Evolutionary conservation across 2,329 filamentous ascomycete genomes (phyloP).

Genomic region (Blastomyces percursus): DNA sequence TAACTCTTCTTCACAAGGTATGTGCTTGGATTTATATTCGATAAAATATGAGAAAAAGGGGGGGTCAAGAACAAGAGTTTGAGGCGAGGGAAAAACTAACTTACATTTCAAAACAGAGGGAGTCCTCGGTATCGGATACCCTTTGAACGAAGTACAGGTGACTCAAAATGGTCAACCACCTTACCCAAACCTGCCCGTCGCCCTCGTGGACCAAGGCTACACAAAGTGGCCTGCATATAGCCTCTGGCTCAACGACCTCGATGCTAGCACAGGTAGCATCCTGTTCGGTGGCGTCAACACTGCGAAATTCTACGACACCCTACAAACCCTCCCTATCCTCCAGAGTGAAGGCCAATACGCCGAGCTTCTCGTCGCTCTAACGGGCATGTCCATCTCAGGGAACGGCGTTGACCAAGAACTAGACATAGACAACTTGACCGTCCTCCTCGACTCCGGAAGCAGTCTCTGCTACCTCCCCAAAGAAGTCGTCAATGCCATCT

Average conservation of each 20-base stretch:
- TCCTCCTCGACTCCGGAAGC: slow-evolving; percentile 61
- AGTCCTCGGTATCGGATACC: slow-evolving; percentile 78
- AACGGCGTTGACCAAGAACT: slow-evolving; percentile 15
- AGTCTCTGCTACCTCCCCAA: slow-evolving; percentile 58
- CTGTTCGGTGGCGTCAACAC: slow-evolving; percentile 67
- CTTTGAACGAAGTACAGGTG: slow-evolving; percentile 64
- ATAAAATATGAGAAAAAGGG: neutral
- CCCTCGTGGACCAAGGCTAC: slow-evolving; percentile 48
- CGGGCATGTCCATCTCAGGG: slow-evolving; percentile 39
- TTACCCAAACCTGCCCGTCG: slow-evolving; percentile 60
- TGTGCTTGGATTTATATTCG: neutral
- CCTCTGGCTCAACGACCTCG: slow-evolving; percentile 63
- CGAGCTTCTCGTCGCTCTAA: slow-evolving; percentile 61
- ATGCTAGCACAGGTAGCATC: slow-evolving; percentile 54
- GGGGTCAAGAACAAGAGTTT: neutral
- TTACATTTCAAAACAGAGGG: slow-evolving; percentile 42
- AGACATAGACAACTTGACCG: slow-evolving; percentile 39
- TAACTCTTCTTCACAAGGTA: slow-evolving; percentile 36
- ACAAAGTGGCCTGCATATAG: slow-evolving; percentile 61
- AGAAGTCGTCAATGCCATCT: slow-evolving; percentile 40
- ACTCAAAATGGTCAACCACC: slow-evolving; percentile 38
- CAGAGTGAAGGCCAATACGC: slow-evolving; percentile 39
- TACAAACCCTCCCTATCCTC: slow-evolving; percentile 59
- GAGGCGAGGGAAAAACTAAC: neutral
- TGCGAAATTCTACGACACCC: slow-evolving; percentile 49